A percentile compares a stretch with the other conserved stretches of the same genome.
phyloP scores from a whole-genome alignment of 495 filamentous ascomycete genomes.

The Xylaria grammica region DNA sequence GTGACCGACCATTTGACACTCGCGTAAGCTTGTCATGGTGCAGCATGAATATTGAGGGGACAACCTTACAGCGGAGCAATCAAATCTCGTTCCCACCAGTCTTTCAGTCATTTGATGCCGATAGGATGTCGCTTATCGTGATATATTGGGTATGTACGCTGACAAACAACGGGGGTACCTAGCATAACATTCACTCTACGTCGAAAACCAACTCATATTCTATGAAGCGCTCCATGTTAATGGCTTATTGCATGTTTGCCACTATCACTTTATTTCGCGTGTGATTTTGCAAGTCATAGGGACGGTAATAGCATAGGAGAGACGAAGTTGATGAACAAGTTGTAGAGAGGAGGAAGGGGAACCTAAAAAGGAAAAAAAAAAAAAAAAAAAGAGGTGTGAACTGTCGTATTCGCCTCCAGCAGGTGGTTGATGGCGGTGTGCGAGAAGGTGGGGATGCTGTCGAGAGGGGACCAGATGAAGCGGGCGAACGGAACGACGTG shows the following conservation, averaged over 20 bases:
- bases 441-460: conserved; percentile 35
- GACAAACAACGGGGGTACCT: conserved; percentile 10
- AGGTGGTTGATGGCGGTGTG: conserved; percentile 36
- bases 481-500: conserved; percentile 13
- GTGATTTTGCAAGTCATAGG: not conserved
- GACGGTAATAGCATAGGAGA: not conserved
- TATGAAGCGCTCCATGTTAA: conserved; percentile 6
- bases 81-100: conserved; percentile 14
- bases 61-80: conserved; percentile 15
- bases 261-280: conserved; percentile 8
- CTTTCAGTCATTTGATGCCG: conserved; percentile 10
- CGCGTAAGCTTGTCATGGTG: conserved; percentile 23
- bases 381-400: too few species aligned
- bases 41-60: conserved; percentile 15
- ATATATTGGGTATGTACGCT: conserved; percentile 23
- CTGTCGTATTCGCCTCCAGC: conserved; percentile 25
- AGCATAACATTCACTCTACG: not conserved
- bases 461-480: conserved; percentile 13
- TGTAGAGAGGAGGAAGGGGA: not conserved
- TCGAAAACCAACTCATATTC: conserved; percentile 8
- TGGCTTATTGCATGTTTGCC: conserved; percentile 6
- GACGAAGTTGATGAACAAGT: not conserved
- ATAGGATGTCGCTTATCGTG: conserved; percentile 24
- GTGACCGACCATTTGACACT: conserved; percentile 21
- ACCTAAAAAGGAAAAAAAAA: too few species aligned